Evolutionary conservation across 306 rosid genomes (phyloP).

Genomic region (Betula pendula): DNA sequence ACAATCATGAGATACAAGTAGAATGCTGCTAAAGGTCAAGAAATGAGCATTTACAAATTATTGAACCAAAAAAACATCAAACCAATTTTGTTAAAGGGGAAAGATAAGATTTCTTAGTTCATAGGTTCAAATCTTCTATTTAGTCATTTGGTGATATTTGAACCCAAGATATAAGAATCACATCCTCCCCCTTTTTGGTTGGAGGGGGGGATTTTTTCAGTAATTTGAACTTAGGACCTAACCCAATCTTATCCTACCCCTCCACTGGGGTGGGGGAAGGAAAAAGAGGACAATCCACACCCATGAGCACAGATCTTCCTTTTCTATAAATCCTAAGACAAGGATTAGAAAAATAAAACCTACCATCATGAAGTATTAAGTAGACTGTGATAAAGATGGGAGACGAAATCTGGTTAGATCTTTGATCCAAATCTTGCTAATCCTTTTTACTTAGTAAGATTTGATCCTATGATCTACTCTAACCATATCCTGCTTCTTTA

Average conservation of each 20-base stretch:
- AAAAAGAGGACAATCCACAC: background rate
- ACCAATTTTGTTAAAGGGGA: background rate
- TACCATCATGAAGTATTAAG: background rate
- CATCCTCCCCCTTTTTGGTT: too few species aligned
- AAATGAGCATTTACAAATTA: background rate
- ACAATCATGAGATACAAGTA: background rate
- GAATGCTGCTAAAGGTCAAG: background rate
- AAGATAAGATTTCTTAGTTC: background rate
- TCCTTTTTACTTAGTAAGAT: background rate
- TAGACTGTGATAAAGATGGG: background rate
- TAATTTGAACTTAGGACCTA: too few species aligned
- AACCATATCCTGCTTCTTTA: background rate
- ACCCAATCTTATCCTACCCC: background rate
- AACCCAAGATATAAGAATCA: background rate
- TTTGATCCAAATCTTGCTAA: background rate
- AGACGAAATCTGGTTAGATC: background rate
- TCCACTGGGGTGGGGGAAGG: background rate
- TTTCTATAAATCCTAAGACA: background rate
- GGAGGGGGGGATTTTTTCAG: too few species aligned
- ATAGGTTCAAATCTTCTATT: background rate
- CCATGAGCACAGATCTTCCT: background rate
- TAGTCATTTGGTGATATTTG: background rate
- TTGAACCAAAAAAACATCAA: background rate
- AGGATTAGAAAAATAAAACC: background rate
- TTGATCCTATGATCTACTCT: background rate